These are phyloP conservation scores for Botryotinia convoluta DNA, from an alignment of 2,329 filamentous ascomycete species.

Conservation along the genomic window DNA sequence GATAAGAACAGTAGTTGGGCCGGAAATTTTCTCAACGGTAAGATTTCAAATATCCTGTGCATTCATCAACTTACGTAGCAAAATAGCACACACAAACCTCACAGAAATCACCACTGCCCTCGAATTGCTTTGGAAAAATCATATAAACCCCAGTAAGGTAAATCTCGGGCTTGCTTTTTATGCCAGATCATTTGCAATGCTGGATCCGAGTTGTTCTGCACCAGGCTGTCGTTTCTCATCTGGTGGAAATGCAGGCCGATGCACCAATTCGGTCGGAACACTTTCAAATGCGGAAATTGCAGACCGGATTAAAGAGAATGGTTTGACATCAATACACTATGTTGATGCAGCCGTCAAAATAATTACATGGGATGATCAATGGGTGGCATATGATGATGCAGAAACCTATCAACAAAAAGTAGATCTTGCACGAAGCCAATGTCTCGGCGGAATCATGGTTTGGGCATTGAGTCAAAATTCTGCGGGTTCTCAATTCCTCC, in stretches of 20 bases:
- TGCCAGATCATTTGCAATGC: constrained; percentile 36
- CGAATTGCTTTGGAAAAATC: constrained; percentile 47
- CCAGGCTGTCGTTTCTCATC: constrained; percentile 27
- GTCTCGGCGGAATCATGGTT: constrained; percentile 36
- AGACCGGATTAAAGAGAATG: constrained; percentile 30
- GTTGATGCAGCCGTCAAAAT: constrained; percentile 27
- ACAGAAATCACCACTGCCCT: constrained; percentile 45
- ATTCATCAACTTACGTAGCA: too few relatives aligned
- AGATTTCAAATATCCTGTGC: too few relatives aligned
- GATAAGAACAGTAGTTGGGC: constrained; percentile 11
- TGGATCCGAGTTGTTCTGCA: constrained; percentile 28
- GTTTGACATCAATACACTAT: constrained; percentile 27
- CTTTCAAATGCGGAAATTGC: constrained; percentile 40
- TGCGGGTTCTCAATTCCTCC: too few relatives aligned
- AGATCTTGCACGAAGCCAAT: constrained; percentile 31
- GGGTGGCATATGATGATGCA: constrained; percentile 34
- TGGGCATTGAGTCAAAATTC: constrained; percentile 24
- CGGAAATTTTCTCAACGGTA: constrained; percentile 38
- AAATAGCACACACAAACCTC: constrained; percentile 45
- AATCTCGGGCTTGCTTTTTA: constrained; percentile 49
- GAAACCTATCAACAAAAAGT: constrained; percentile 34
- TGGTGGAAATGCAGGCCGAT: constrained; percentile 26
- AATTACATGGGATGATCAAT: constrained; percentile 16
- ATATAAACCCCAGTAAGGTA: constrained; percentile 44
- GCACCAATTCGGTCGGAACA: constrained; percentile 21